Conservation (phyloP, 116 monocot genomes). For the Zostera marina region DNA sequence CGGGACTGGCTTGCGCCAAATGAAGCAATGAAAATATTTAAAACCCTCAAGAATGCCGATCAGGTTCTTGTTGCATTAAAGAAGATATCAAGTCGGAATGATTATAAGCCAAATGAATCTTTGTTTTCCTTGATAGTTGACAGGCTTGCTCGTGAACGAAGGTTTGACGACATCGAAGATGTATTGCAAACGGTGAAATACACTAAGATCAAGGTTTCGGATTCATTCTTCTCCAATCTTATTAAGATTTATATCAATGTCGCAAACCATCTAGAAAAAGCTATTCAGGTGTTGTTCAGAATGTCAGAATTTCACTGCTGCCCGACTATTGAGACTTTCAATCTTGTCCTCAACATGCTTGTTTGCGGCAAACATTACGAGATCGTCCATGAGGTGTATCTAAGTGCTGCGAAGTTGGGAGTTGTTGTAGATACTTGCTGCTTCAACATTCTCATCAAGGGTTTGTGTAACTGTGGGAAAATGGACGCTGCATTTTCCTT, state of each 20-base stretch:
- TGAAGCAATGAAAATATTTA: slow-evolving; percentile 62
- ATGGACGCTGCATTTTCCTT: slow-evolving; percentile 47
- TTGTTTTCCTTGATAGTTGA: slow-evolving; percentile 49
- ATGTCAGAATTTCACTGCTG: slow-evolving; percentile 78
- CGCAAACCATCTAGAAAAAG: slow-evolving; percentile 38
- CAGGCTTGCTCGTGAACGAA: slow-evolving; percentile 31
- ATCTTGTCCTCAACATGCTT: slow-evolving; percentile 74
- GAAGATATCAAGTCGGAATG: slow-evolving; percentile 35
- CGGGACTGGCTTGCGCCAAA: slow-evolving; percentile 85
- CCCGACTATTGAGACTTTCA: slow-evolving; percentile 65
- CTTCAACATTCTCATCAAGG: slow-evolving; percentile 92
- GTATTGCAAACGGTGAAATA: slow-evolving; percentile 32
- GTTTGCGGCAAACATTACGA: slow-evolving; percentile 50
- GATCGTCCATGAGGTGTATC: slow-evolving; percentile 43
- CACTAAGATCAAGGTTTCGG: slow-evolving; percentile 54
- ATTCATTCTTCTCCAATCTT: slow-evolving; percentile 57
- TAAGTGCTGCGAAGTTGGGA: slow-evolving; percentile 44
- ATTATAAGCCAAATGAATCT: slow-evolving; percentile 66
- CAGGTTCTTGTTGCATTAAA: slow-evolving; percentile 26
- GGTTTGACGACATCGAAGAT: slow-evolving; percentile 32
- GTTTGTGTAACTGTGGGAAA: slow-evolving; percentile 42
- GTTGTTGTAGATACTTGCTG: slow-evolving; percentile 61
- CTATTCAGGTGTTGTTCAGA: slow-evolving; percentile 30
- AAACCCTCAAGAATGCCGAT: slow-evolving; percentile 31
- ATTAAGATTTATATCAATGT: slow-evolving; percentile 69